Base-by-base conservation (phyloP, 495 filamentous ascomycete genomes). In the Cercophora samala region DNA sequence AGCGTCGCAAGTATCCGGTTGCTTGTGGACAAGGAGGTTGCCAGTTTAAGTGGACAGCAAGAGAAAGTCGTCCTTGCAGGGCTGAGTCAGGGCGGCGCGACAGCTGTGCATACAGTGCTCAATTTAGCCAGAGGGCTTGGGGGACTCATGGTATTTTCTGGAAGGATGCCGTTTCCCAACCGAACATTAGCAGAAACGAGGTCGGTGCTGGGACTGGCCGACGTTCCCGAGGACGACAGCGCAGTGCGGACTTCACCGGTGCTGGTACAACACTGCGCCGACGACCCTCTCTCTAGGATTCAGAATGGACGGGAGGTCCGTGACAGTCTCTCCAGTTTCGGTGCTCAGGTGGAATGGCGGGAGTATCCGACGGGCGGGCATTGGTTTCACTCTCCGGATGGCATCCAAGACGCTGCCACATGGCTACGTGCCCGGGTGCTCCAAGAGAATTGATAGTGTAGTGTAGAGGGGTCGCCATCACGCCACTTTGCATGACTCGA, bases 291-390 rank as follows among this genome's bases (percentile, higher is more conserved):
- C 13, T 79, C 87, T 2, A 76, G 77, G 6, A 70, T 83, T 0
- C 25, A 69, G 2, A 70, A 83, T 17, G 85, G 85, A 2, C 67
- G 74, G 62, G 65, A 74, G n/a, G 73, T 84, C 58, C 66, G 70
- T 6, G 70, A 76, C n/a, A 70, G 72, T 5, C 67, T 88, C n/a
- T 46, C 63, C 8, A 58, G 64, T 0, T 70, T 84, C 1, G 81
- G 77, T 1, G 73, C 81, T 53, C 65, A 81, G 61, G 77, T 86
- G 5, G 74, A 73, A 5, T 85, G 78, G 77, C 81, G 79, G 65
- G 75, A 76, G 22, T 88, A 87, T 69, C 58, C 79, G 46, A 79
- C 78, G 5, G 78, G 86, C 2, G 84, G 84, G 0, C 85, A 88
- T 72, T 87, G 84, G 84, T 79, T 86, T 54, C 79, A 84, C 60